Conservation (phyloP, 352 stramenopile species). For the Phytophthora megakarya region DNA sequence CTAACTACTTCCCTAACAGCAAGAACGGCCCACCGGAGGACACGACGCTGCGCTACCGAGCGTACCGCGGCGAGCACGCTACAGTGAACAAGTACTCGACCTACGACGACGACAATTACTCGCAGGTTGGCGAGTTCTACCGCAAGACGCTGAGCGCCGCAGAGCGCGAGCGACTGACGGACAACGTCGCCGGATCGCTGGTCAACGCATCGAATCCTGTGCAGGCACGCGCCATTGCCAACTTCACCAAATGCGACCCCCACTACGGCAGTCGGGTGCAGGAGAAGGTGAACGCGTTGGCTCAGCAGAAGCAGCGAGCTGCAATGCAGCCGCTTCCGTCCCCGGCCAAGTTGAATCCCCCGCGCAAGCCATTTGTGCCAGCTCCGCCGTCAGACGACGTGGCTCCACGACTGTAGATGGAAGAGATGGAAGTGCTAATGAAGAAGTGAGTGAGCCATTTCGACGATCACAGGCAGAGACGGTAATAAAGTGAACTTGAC, state of each 20-base stretch:
- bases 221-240: slow-evolving; percentile 82
- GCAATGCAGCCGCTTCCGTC: slow-evolving; percentile 16
- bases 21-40: slow-evolving; percentile 57
- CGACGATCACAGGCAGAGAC: too few relatives aligned
- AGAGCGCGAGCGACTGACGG: slow-evolving; percentile 75
- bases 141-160: slow-evolving; percentile 72
- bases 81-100: slow-evolving; percentile 73
- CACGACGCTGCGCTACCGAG: slow-evolving; percentile 28
- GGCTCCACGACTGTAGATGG: slow-evolving; percentile 52
- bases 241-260: slow-evolving; percentile 87
- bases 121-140: slow-evolving; percentile 86
- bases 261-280: slow-evolving; percentile 85
- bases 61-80: slow-evolving; percentile 44
- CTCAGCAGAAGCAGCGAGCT: slow-evolving; percentile 24
- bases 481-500: not conserved
- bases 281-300: slow-evolving; percentile 66
- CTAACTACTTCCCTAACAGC: slow-evolving; percentile 92
- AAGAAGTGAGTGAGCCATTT: slow-evolving; percentile 39
- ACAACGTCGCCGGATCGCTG: slow-evolving; percentile 88
- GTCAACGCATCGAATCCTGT: slow-evolving; percentile 82
- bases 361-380: slow-evolving; percentile 58
- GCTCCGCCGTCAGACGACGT: slow-evolving; percentile 56
- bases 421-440: too few relatives aligned
- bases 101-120: slow-evolving; percentile 90
- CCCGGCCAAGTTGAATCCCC: slow-evolving; percentile 61